Conservation (phyloP, 2,329 filamentous ascomycete species). For the Passalora sequoiae region DNA sequence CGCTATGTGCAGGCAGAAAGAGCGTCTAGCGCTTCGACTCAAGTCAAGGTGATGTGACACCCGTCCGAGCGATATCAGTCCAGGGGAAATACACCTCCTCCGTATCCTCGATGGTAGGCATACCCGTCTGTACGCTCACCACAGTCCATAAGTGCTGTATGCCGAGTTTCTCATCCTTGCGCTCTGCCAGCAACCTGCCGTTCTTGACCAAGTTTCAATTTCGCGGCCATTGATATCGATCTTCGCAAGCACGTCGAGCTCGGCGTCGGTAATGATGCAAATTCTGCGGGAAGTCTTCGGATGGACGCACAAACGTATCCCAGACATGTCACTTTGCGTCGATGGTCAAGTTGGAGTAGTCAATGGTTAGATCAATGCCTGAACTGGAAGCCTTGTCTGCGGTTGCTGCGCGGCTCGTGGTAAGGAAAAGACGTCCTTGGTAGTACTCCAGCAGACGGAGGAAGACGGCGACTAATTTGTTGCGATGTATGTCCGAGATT, state of each 20-base stretch:
- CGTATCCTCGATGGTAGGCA: slow-evolving; percentile 2
- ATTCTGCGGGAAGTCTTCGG: slow-evolving; percentile 12
- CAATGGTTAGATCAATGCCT: slow-evolving; percentile 32
- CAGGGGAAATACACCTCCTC: slow-evolving; percentile 7
- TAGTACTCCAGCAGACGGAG: slow-evolving; percentile 38
- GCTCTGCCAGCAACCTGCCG: slow-evolving; percentile 12
- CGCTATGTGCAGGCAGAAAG: background rate
- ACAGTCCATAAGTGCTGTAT: slow-evolving; percentile 13
- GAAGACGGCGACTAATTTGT: slow-evolving; percentile 39
- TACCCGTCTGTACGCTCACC: slow-evolving; percentile 9
- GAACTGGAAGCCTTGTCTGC: slow-evolving; percentile 37
- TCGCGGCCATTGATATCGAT: slow-evolving; percentile 15
- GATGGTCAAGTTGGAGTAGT: slow-evolving; percentile 30
- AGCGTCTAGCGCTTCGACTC: background rate
- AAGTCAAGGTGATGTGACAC: background rate
- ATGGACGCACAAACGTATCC: slow-evolving; percentile 14
- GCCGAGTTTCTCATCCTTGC: slow-evolving; percentile 9
- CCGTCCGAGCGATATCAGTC: too few relatives aligned
- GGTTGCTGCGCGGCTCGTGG: slow-evolving; percentile 33
- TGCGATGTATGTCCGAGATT: slow-evolving; percentile 26
- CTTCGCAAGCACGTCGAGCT: slow-evolving; percentile 12
- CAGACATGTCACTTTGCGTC: slow-evolving; percentile 28
- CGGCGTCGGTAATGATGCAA: slow-evolving; percentile 11
- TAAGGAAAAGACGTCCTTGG: slow-evolving; percentile 30
- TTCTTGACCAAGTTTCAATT: slow-evolving; percentile 18